Evolutionary conservation across 768 basidiomycete genomes (phyloP).

Genomic region (Tubosaeta brunneosetosa): DNA sequence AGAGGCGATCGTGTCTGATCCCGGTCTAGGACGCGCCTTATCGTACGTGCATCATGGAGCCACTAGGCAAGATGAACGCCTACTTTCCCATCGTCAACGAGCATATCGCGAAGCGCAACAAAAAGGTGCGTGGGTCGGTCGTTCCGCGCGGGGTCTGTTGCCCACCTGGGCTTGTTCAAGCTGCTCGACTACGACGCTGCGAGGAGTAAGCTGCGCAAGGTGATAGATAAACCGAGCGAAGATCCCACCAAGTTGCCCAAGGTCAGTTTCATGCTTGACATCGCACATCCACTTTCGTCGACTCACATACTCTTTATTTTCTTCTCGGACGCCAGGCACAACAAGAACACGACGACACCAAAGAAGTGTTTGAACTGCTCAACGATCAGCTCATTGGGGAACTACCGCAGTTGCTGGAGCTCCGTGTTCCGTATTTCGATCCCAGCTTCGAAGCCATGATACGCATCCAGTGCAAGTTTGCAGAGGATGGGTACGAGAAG

Average conservation of each 20-base stretch:
- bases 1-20: conserved; percentile 1
- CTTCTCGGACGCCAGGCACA: conserved; percentile 53
- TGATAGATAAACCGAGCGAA: conserved; percentile 88
- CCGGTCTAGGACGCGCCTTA: conserved; percentile 81
- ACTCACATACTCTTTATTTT: background rate
- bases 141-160: background rate
- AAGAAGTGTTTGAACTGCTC: conserved; percentile 89
- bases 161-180: conserved; percentile 36
- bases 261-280: conserved; percentile 34
- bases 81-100: conserved; percentile 94
- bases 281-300: background rate
- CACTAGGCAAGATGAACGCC: conserved; percentile 92
- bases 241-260: conserved; percentile 88
- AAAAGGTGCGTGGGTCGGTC: conserved; percentile 63
- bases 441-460: conserved; percentile 99
- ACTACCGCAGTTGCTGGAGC: conserved; percentile 87
- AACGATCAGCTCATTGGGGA: conserved; percentile 91
- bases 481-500: conserved; percentile 97
- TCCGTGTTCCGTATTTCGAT: conserved; percentile 96
- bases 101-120: conserved; percentile 89
- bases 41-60: conserved; percentile 92
- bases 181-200: conserved; percentile 94
- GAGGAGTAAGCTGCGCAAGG: conserved; percentile 82
- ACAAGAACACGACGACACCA: conserved; percentile 92
- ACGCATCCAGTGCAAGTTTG: conserved; percentile 95